Conservation (phyloP, 2,329 filamentous ascomycete species). For the Hypoxylon sp. region DNA sequence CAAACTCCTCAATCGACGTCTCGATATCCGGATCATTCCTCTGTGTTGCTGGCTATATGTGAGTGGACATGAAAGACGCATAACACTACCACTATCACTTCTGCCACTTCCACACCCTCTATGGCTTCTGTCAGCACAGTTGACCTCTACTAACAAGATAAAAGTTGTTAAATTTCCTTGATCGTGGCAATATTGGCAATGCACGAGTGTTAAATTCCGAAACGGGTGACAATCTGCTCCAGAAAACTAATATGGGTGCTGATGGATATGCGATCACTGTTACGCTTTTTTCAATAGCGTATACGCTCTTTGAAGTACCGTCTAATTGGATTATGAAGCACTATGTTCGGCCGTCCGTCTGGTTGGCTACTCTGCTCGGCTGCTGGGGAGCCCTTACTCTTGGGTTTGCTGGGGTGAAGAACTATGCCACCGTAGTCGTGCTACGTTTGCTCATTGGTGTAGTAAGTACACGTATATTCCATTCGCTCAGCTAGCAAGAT, state of each 20-base stretch:
- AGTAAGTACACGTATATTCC: conserved; percentile 48
- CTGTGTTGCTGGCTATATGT: conserved; percentile 56
- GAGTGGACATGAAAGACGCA: conserved; percentile 51
- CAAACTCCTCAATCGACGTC: conserved; percentile 44
- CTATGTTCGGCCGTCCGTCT: conserved; percentile 70
- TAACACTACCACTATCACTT: not conserved
- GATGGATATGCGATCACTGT: conserved; percentile 71
- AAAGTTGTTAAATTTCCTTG: conserved; percentile 61
- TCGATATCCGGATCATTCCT: conserved; percentile 57
- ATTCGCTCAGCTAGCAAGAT: not conserved
- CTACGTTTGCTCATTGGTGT: conserved; percentile 65
- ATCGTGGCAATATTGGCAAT: conserved; percentile 66
- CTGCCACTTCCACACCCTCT: not conserved
- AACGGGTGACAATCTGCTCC: conserved; percentile 60
- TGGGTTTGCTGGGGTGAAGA: conserved; percentile 47
- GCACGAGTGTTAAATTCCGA: conserved; percentile 62
- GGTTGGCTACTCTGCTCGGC: conserved; percentile 74
- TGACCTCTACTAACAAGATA: not conserved
- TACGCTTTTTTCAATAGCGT: conserved; percentile 76
- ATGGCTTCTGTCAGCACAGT: not conserved
- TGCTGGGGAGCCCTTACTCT: conserved; percentile 53
- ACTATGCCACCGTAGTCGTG: conserved; percentile 46
- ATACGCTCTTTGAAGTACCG: conserved; percentile 72
- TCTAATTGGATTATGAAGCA: conserved; percentile 76
- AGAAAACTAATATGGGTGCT: conserved; percentile 56